Evolutionary conservation across 257 asterid species (phyloP).

Genomic region (Solanum dulcamara): DNA sequence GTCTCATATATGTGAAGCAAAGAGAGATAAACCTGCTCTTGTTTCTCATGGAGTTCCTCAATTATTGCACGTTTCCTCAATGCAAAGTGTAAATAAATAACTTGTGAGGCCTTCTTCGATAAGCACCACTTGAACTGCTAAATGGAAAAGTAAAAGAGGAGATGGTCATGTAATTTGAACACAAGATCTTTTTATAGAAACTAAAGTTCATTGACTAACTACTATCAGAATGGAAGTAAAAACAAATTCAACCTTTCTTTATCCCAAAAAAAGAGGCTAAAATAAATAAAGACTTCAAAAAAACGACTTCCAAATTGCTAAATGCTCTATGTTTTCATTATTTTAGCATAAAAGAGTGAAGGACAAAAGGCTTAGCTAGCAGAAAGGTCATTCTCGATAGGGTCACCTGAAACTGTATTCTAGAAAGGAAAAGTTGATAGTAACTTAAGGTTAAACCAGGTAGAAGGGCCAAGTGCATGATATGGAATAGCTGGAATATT

Average conservation of each 20-base stretch:
- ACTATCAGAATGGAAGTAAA: background rate
- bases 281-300: background rate
- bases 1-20: background rate
- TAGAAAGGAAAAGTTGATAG: background rate
- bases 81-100: slow-evolving; percentile 72
- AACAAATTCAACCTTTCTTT: background rate
- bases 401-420: background rate
- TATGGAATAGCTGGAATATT: background rate
- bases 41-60: slow-evolving; percentile 88
- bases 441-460: background rate
- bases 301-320: background rate
- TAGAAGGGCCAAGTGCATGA: background rate
- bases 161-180: background rate
- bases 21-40: slow-evolving; percentile 71
- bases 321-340: background rate
- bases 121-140: slow-evolving; percentile 81
- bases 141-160: slow-evolving; percentile 2
- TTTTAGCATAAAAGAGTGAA: background rate
- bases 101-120: slow-evolving; percentile 84
- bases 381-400: background rate
- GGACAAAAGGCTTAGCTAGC: background rate
- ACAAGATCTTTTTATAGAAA: background rate
- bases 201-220: background rate
- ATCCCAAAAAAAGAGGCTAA: background rate
- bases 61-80: slow-evolving; percentile 77